Evolutionary conservation across 495 filamentous ascomycete species (phyloP).

Genomic region (Aspergillus asperescens): DNA sequence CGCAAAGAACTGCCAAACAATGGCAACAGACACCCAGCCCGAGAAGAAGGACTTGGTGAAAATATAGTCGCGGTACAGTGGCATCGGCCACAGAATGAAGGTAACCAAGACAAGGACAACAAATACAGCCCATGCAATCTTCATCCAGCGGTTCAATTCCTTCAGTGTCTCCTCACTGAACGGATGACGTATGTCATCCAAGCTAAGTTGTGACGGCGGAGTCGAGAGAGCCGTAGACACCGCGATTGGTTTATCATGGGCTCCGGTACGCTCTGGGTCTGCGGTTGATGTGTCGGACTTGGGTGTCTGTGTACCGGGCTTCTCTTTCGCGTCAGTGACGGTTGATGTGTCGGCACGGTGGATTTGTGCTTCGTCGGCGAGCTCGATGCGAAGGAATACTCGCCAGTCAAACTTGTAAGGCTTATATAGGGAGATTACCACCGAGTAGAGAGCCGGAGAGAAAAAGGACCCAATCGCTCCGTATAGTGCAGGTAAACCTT

Average conservation of each 20-base stretch:
- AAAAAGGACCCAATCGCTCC: conserved; percentile 35
- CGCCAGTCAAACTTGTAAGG: conserved; percentile 47
- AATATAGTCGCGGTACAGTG: conserved; percentile 41
- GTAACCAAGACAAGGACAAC: conserved; percentile 37
- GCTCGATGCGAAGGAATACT: conserved; percentile 42
- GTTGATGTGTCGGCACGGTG: conserved; percentile 7
- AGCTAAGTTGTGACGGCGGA: conserved; percentile 4
- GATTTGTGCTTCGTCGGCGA: conserved; percentile 23
- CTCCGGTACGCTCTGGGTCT: conserved; percentile 13
- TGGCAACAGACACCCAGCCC: conserved; percentile 40
- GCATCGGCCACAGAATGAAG: conserved; percentile 40
- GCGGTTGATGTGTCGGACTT: conserved; percentile 9
- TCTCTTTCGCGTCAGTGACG: not conserved
- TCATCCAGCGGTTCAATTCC: conserved; percentile 32
- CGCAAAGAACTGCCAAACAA: conserved; percentile 44
- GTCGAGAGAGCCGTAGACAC: not conserved
- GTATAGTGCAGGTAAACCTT: conserved; percentile 29
- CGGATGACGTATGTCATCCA: conserved; percentile 32
- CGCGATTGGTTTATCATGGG: conserved; percentile 4
- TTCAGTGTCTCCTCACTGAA: conserved; percentile 29
- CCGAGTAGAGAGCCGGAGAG: conserved; percentile 35
- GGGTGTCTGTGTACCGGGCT: conserved; percentile 15
- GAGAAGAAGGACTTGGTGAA: conserved; percentile 44
- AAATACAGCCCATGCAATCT: conserved; percentile 37
- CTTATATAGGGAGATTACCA: conserved; percentile 39